A percentile compares a stretch with the other conserved stretches of the same genome.
Conservation (phyloP, 176 grass and related monocot genomes). For the Rhipidocladum racemiflorum region DNA sequence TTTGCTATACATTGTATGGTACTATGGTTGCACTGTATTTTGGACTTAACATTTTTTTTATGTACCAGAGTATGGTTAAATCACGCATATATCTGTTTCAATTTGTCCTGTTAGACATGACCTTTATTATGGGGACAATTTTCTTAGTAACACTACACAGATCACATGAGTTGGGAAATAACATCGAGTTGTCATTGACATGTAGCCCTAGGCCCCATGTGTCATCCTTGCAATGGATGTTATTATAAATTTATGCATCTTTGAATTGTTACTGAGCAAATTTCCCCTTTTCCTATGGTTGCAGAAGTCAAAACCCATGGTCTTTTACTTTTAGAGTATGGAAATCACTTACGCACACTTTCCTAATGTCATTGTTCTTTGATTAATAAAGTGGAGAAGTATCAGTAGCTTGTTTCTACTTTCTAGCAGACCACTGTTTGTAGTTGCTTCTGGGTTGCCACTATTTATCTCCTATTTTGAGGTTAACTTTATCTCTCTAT, state of each 20-base stretch:
- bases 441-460: neutral
- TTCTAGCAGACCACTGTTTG: neutral
- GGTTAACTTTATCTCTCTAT: slow-evolving; percentile 15
- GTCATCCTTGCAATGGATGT: no score
- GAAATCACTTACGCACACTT: neutral
- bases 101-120: neutral
- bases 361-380: neutral
- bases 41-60: neutral
- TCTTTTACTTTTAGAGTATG: neutral
- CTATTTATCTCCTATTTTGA: slow-evolving; percentile 18
- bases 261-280: no score
- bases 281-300: neutral
- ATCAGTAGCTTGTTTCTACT: slow-evolving; percentile 22
- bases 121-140: neutral
- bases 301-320: neutral
- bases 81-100: neutral
- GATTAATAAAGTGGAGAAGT: slow-evolving; percentile 14
- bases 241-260: no score
- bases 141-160: no score
- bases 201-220: no score
- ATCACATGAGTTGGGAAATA: no score
- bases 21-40: neutral
- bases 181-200: no score
- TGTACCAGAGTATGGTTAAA: neutral
- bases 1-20: slow-evolving; percentile 6